Conservation (phyloP, 768 basidiomycete genomes). For the Boletus vermiculosoides region DNA sequence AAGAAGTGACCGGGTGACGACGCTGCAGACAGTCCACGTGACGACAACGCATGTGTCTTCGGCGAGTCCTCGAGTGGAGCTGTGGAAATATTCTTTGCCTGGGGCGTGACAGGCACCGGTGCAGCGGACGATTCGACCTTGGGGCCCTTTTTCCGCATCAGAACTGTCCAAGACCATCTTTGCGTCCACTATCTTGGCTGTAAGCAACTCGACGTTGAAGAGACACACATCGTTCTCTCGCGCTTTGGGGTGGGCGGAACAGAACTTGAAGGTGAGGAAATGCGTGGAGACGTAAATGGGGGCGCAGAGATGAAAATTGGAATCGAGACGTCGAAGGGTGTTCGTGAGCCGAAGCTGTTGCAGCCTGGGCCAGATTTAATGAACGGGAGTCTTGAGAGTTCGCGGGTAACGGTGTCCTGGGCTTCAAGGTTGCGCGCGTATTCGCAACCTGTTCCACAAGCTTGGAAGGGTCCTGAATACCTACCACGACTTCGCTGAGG, state of each 20-base stretch:
- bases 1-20: conserved; percentile 64
- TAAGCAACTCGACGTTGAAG: conserved; percentile 80
- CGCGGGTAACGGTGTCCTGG: too few species aligned
- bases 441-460: too few species aligned
- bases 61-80: conserved; percentile 50
- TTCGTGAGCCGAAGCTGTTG: too few species aligned
- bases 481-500: too few species aligned
- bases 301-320: too few species aligned
- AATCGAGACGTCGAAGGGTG: too few species aligned
- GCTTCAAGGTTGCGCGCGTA: too few species aligned
- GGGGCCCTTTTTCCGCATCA: conserved; percentile 50
- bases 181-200: conserved; percentile 77
- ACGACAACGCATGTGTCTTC: conserved; percentile 74
- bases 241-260: conserved; percentile 45
- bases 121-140: conserved; percentile 24
- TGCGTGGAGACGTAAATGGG: too few species aligned
- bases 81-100: conserved; percentile 52
- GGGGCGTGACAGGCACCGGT: conserved; percentile 59
- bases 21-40: conserved; percentile 67
- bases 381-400: too few species aligned
- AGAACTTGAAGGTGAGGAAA: too few species aligned
- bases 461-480: too few species aligned
- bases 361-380: too few species aligned
- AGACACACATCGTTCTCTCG: conserved; percentile 91
- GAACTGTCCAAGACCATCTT: conserved; percentile 76